Evolutionary conservation across 768 basidiomycete species (phyloP).

Genomic region (Sutorius australiensis): DNA sequence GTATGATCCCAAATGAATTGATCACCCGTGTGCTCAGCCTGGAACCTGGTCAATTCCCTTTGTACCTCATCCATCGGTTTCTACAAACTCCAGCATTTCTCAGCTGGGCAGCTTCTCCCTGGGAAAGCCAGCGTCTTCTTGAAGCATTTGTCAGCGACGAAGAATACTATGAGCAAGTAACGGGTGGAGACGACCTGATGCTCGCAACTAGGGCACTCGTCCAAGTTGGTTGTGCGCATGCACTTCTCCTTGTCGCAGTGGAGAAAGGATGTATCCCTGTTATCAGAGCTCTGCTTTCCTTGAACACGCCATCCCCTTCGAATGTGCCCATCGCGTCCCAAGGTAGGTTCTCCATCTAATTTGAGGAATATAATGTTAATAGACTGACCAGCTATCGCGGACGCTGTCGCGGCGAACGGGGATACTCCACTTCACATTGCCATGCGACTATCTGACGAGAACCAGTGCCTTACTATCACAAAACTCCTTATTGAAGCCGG

Average conservation of each 20-base stretch:
- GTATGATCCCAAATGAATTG: background rate
- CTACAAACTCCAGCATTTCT: background rate
- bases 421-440: slow-evolving; percentile 3
- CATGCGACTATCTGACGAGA: background rate
- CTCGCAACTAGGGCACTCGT: background rate
- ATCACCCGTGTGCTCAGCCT: too few species aligned
- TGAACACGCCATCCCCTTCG: background rate
- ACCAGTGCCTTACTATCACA: too few species aligned
- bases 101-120: background rate
- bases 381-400: too few species aligned
- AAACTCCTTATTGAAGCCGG: too few species aligned
- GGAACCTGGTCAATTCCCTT: background rate
- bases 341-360: too few species aligned
- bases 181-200: background rate
- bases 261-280: background rate
- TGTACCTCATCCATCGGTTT: background rate
- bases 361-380: too few species aligned
- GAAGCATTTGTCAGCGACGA: background rate
- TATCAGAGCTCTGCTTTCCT: background rate
- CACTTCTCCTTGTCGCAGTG: background rate
- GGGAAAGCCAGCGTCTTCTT: background rate
- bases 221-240: background rate
- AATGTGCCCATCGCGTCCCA: too few species aligned
- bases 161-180: background rate
- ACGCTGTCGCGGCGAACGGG: background rate